Evolutionary conservation across 768 basidiomycete genomes (phyloP).

Genomic region (Tulasnella sp.): DNA sequence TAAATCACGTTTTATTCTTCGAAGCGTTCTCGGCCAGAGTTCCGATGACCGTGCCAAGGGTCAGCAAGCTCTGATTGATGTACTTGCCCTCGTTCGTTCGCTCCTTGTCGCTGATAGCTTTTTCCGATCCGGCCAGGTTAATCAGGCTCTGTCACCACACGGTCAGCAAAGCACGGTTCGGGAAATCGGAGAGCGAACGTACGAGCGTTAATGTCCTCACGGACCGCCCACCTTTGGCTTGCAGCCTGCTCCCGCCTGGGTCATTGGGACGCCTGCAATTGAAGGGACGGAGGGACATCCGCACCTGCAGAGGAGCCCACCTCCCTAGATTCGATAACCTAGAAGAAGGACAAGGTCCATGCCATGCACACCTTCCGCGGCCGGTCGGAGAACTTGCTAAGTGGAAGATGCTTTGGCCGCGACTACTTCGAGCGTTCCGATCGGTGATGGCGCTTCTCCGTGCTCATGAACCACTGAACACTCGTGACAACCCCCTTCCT

Average conservation of each 20-base stretch:
- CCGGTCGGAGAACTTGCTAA: constrained; percentile 49
- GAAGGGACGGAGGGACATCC: constrained; percentile 5
- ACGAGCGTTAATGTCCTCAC: constrained; percentile 75
- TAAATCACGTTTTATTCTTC: constrained; percentile 53
- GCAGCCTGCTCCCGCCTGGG: constrained; percentile 60
- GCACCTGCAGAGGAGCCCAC: constrained; percentile 38
- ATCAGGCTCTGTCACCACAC: constrained; percentile 64
- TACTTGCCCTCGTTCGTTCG: constrained; percentile 94
- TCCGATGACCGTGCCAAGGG: constrained; percentile 86
- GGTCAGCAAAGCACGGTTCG: constrained; percentile 5
- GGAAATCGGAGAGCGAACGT: constrained; percentile 12
- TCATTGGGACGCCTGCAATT: constrained; percentile 37
- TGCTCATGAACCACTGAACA: constrained; percentile 72
- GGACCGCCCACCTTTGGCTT: constrained; percentile 72
- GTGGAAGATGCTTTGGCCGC: constrained; percentile 91
- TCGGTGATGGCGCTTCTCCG: constrained; percentile 96
- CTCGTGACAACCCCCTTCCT: constrained; percentile 93
- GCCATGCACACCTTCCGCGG: background rate
- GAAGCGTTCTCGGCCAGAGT: constrained; percentile 85
- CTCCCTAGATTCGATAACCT: constrained; percentile 73
- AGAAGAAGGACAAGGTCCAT: background rate
- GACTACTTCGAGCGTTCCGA: constrained; percentile 94
- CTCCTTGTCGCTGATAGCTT: constrained; percentile 92
- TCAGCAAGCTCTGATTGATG: constrained; percentile 88
- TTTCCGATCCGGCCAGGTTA: constrained; percentile 95